These are phyloP conservation scores for Babesia sp. DNA, from an alignment of 169 alveolate genomes.

Conservation along the genomic window DNA sequence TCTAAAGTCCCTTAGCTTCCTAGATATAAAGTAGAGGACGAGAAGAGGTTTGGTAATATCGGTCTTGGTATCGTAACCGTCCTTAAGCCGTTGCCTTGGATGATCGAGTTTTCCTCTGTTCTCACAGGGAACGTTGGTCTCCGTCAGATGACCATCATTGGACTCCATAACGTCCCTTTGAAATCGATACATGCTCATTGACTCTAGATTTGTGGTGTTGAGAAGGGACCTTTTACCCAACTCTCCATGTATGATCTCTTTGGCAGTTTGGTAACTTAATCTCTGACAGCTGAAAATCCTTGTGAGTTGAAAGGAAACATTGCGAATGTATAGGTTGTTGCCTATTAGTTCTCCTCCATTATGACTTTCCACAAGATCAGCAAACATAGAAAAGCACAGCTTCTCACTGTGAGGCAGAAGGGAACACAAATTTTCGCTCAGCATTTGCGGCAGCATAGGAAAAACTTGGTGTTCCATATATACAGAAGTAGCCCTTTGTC, in stretches of 20 bases:
- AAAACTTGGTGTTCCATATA: slow-evolving; percentile 82
- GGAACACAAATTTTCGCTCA: slow-evolving; percentile 87
- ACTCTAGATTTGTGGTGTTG: slow-evolving; percentile 12
- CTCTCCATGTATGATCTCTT: slow-evolving; percentile 28
- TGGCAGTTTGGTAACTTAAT: slow-evolving; percentile 59
- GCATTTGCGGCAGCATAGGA: slow-evolving; percentile 88
- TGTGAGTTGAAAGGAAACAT: slow-evolving; percentile 30
- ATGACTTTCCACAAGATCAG: slow-evolving; percentile 66
- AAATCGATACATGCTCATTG: slow-evolving; percentile 8
- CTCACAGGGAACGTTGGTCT: neutral
- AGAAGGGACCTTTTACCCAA: neutral
- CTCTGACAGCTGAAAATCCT: slow-evolving; percentile 41
- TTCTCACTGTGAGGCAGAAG: slow-evolving; percentile 83
- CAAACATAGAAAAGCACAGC: slow-evolving; percentile 84
- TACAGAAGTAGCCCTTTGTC: slow-evolving; percentile 88
- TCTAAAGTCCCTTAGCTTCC: slow-evolving; percentile 47
- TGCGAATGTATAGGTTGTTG: slow-evolving; percentile 34
- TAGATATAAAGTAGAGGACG: slow-evolving; percentile 48
- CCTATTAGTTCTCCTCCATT: slow-evolving; percentile 48
- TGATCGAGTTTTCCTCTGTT: neutral
- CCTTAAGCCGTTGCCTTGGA: neutral
- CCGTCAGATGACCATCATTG: neutral
- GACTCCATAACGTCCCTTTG: slow-evolving; percentile 8
- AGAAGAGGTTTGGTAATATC: slow-evolving; percentile 21
- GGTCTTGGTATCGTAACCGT: neutral